These are phyloP conservation scores for Diaporthe sp. DNA, from an alignment of 2,329 filamentous ascomycete genomes.

Conservation along the genomic window DNA sequence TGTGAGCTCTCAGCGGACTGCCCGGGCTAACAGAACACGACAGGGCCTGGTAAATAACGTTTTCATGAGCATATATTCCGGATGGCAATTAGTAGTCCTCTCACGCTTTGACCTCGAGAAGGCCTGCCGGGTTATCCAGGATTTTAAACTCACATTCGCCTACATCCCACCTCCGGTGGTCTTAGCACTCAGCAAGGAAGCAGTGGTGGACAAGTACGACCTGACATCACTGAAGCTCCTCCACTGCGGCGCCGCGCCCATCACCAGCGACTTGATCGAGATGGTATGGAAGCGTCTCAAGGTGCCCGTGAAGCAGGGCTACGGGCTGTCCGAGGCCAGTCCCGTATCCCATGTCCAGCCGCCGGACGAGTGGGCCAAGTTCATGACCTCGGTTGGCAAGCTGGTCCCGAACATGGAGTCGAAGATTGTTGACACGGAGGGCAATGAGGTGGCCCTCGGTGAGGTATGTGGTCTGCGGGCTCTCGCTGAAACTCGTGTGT, in stretches of 20 bases:
- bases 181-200: slow-evolving; percentile 84
- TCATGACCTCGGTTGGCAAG: slow-evolving; percentile 83
- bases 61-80: slow-evolving; percentile 76
- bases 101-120: slow-evolving; percentile 85
- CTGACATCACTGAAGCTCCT: slow-evolving; percentile 84
- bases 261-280: slow-evolving; percentile 85
- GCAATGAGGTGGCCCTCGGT: slow-evolving; percentile 68
- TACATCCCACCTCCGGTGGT: slow-evolving; percentile 91
- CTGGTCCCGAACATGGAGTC: slow-evolving; percentile 85
- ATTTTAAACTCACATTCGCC: slow-evolving; percentile 80
- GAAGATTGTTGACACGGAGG: slow-evolving; percentile 80
- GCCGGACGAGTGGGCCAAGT: slow-evolving; percentile 82
- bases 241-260: slow-evolving; percentile 88
- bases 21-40: slow-evolving; percentile 25
- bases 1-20: background rate
- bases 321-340: slow-evolving; percentile 89
- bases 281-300: slow-evolving; percentile 80
- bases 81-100: slow-evolving; percentile 79
- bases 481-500: background rate
- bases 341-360: slow-evolving; percentile 82
- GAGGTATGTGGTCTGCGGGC: slow-evolving; percentile 48
- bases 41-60: slow-evolving; percentile 79
- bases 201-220: slow-evolving; percentile 84
- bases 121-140: slow-evolving; percentile 83
- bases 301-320: slow-evolving; percentile 91